Evolutionary conservation across 345 rosid genomes (phyloP).

Genomic region (Pistacia vera): DNA sequence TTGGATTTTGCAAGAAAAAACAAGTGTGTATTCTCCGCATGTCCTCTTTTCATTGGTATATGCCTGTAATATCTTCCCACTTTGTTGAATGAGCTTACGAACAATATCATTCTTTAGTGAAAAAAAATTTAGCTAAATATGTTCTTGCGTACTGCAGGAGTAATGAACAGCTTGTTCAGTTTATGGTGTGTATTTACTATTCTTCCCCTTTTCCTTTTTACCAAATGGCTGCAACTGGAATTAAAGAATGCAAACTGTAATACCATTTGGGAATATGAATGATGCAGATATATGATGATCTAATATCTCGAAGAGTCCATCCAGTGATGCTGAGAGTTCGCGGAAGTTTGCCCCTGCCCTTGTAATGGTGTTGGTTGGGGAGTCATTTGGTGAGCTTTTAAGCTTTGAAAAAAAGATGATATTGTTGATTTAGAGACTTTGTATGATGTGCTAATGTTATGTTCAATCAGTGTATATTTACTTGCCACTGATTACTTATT

Average conservation of each 20-base stretch:
- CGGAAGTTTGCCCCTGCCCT: slow-evolving; percentile 93
- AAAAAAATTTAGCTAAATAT: slow-evolving; percentile 17
- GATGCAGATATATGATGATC: slow-evolving; percentile 85
- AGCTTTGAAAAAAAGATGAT: slow-evolving; percentile 8
- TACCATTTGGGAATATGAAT: slow-evolving; percentile 7
- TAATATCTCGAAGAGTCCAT: slow-evolving; percentile 88
- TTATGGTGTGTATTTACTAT: slow-evolving; percentile 55
- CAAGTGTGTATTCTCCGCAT: slow-evolving; percentile 76
- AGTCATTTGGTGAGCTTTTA: slow-evolving; percentile 68
- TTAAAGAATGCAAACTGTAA: slow-evolving; percentile 3
- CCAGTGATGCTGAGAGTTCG: slow-evolving; percentile 98
- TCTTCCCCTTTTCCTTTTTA: neutral
- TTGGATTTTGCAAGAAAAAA: slow-evolving; percentile 91
- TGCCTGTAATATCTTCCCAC: neutral
- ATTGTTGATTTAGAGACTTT: neutral
- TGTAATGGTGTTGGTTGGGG: slow-evolving; percentile 99
- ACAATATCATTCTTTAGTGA: slow-evolving; percentile 6
- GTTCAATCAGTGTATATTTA: slow-evolving; percentile 1
- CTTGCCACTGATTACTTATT: neutral
- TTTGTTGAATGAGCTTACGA: slow-evolving; percentile 7
- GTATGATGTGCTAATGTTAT: neutral
- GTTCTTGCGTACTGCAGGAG: slow-evolving; percentile 60
- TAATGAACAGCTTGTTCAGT: slow-evolving; percentile 98
- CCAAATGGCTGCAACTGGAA: slow-evolving; percentile 1
- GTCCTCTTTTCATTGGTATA: slow-evolving; percentile 91